Base-by-base conservation (phyloP, 257 asterid genomes). In the Solanum bulbocastanum region DNA sequence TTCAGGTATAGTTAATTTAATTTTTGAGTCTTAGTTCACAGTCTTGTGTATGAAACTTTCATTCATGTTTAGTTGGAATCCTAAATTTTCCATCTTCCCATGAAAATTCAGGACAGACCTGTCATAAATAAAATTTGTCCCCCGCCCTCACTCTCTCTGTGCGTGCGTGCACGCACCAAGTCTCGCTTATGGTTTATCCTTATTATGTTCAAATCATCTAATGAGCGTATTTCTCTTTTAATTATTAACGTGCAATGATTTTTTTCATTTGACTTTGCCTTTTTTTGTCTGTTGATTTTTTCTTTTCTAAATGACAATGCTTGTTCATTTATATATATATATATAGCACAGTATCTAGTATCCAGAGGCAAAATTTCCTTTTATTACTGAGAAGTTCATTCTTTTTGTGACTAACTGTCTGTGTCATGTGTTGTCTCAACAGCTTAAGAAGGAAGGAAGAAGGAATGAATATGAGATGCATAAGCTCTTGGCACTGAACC, bases 381-480 rank as follows among this genome's bases (percentile, higher is more conserved):
- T 81, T 81, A 30, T 49, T 81, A 62, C 42, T 81, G 68, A 11
- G 42, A 49, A 81, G 85, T 30, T 49, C 69, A 81, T 46, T 37
- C 20, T 49, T 30, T 81, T 82, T 46, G 44, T 32, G 86, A 82
- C 69, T 30, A 81, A 81, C 44, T 81, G 56, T 76, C 36, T 13
- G 40, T 49, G 20, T 9, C 40, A 20, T 49, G 46, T 16, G 25
- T 73, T 40, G 49, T 86, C 68, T 89, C 83, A 89, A 79, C 92
- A 97, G 98, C 95, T 95, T 10, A 95, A 92, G 93, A 97, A 95
- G 86, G 99, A 97, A 92, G 99, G 99, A 62, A 92, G 99, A 87
- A 92, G 99, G 91, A 97, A 96, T 69, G 99, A 97, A 88, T 97
- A 97, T 92, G 99, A 97, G 96, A 92, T 97, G 99, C 99, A 96